Evolutionary conservation across 78 protist genomes (phyloP), one percentile per base, ranked within the genome.

Genomic region (Acrasis kona): DNA sequence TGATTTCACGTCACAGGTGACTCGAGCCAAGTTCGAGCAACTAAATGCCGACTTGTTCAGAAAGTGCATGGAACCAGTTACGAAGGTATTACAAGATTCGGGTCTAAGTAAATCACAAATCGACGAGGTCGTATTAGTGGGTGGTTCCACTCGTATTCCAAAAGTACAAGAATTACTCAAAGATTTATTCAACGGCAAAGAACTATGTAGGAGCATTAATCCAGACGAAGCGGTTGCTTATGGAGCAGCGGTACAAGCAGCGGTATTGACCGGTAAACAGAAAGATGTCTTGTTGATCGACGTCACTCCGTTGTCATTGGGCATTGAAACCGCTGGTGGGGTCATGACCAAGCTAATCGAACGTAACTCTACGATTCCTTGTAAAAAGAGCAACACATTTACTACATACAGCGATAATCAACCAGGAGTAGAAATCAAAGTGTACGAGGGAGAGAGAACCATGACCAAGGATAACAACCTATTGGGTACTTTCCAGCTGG

Each of bases 211-310:
- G 78, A 65, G 87, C 35, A 91, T 94, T 94, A 96, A 96, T 87
- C 97, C 99, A 19, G 98, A 96, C 61, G 99, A 79, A 65, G 84
- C 79, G 9, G 99, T 97, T 30, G 99, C 99, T 68, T 93, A 95
- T 82, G 99, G 99, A 10, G 99, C 99, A 40, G 99, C 99, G 30
- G 96, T 94, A 12, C 99, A 93, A 92, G 99, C 96, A n/a, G 94
- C 91, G 70, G 86, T 97, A 39, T 90, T 96, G 39, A 40, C 91
- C 6, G 93, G 93, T 40, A 84, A 80, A 34, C 39, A 28, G 7
- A 66, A 73, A 98, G 93, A 78, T 93, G 92, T 8, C 84, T 97
- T 5, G 98, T 99, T 8, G 85, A 95, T 10, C 82, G n/a, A n/a
- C n/a, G n/a, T n/a, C n/a, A n/a, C n/a, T n/a, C n/a, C n/a, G n/a